phyloP scores from a whole-genome alignment of 2,329 filamentous ascomycete genomes.

The Penicillium sp. region DNA sequence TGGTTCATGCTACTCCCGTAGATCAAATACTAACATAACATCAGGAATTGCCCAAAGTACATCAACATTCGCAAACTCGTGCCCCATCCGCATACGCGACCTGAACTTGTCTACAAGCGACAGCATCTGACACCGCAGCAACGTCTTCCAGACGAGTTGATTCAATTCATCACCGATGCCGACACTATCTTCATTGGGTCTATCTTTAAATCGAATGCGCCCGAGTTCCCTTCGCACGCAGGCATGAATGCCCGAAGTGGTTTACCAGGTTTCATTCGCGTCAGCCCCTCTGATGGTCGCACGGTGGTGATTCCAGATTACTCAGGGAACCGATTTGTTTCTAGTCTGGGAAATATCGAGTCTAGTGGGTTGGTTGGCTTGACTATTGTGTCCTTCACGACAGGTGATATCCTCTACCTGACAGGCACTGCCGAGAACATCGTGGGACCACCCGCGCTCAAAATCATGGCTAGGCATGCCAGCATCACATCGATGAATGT shows the following conservation, averaged over 20 bases:
- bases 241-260: slow-evolving; percentile 24
- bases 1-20: not conserved
- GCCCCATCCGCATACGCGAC: slow-evolving; percentile 2
- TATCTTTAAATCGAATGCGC: slow-evolving; percentile 3
- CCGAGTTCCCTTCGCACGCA: slow-evolving; percentile 15
- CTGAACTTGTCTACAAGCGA: not conserved
- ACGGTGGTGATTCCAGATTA: slow-evolving; percentile 20
- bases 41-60: slow-evolving; percentile 16
- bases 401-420: slow-evolving; percentile 23
- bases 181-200: slow-evolving; percentile 13
- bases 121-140: not conserved
- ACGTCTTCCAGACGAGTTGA: slow-evolving; percentile 9
- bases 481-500: slow-evolving; percentile 12
- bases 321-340: slow-evolving; percentile 19
- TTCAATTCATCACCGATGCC: slow-evolving; percentile 9
- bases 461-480: slow-evolving; percentile 16
- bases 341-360: slow-evolving; percentile 21
- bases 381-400: slow-evolving; percentile 22
- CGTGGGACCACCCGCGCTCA: slow-evolving; percentile 7
- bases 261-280: slow-evolving; percentile 18
- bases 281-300: slow-evolving; percentile 14
- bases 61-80: slow-evolving; percentile 12
- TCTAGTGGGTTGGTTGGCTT: slow-evolving; percentile 16
- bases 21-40: not conserved
- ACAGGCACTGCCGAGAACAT: slow-evolving; percentile 21